A percentile compares a stretch with the other conserved stretches of the same genome.
phyloP scores from a whole-genome alignment of 192 early-diverging fungal genomes.

The Coemansia sp. region DNA sequence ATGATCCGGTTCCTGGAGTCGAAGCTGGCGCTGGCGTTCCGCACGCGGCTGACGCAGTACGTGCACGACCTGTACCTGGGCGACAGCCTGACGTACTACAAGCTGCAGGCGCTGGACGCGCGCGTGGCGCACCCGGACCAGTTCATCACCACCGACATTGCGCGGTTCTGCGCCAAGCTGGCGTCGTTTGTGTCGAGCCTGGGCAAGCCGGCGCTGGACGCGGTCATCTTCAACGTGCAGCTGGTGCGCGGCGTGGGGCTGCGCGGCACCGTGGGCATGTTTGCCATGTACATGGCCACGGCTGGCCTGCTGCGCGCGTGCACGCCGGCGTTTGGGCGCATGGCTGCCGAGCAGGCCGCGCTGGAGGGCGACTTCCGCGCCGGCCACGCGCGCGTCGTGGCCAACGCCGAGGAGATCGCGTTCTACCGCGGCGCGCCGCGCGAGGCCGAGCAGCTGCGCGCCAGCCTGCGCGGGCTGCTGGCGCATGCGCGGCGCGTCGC shows the following conservation, averaged over 20 bases:
- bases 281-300: conserved; percentile 73
- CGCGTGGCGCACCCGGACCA: conserved; percentile 88
- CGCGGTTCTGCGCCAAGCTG: conserved; percentile 83
- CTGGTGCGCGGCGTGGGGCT: conserved; percentile 80
- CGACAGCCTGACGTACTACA: conserved; percentile 90
- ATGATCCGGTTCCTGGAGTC: conserved; percentile 67
- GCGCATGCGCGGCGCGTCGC: conserved; percentile 81
- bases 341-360: conserved; percentile 85
- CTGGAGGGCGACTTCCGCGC: conserved; percentile 95
- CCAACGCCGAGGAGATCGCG: conserved; percentile 96
- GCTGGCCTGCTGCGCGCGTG: conserved; percentile 74
- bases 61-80: conserved; percentile 83
- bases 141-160: conserved; percentile 84
- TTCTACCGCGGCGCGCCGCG: conserved; percentile 80
- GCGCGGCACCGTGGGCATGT: conserved; percentile 75
- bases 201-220: conserved; percentile 92
- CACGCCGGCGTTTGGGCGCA: conserved; percentile 92
- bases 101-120: conserved; percentile 82
- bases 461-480: conserved; percentile 70
- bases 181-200: conserved; percentile 88
- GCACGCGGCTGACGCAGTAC: conserved; percentile 83
- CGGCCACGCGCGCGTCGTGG: conserved; percentile 88
- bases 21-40: conserved; percentile 72
- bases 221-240: conserved; percentile 89
- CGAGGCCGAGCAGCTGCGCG: conserved; percentile 76